A percentile compares a stretch with the other conserved stretches of the same genome.
These are phyloP conservation scores for Copromyces sp. DNA, from an alignment of 495 filamentous ascomycete genomes.

Conservation along the genomic window DNA sequence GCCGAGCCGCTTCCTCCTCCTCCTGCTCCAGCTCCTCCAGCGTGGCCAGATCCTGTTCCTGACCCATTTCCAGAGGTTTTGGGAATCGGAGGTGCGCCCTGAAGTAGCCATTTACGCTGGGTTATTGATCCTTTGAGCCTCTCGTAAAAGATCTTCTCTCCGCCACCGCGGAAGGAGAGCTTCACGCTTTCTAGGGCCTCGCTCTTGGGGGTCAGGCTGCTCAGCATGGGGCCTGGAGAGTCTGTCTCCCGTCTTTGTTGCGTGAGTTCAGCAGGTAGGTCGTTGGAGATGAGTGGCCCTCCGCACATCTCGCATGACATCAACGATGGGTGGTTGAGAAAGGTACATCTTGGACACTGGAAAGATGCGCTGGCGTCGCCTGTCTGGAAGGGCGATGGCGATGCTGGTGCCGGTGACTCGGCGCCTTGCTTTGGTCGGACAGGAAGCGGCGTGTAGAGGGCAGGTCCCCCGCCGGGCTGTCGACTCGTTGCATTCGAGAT, in stretches of 20 bases:
- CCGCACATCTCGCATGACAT: slow-evolving; percentile 86
- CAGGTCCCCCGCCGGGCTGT: slow-evolving; percentile 19
- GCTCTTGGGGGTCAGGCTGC: slow-evolving; percentile 26
- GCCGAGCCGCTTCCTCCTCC: background rate
- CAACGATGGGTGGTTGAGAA: slow-evolving; percentile 84
- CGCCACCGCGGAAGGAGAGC: slow-evolving; percentile 80
- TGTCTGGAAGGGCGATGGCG: background rate
- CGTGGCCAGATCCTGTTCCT: slow-evolving; percentile 41
- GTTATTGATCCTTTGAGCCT: slow-evolving; percentile 76
- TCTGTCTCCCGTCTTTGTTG: slow-evolving; percentile 44
- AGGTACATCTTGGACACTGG: slow-evolving; percentile 85
- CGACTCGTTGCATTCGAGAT: slow-evolving; percentile 56
- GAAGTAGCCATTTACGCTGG: slow-evolving; percentile 93
- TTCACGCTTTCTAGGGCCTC: slow-evolving; percentile 71
- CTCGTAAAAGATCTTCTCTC: slow-evolving; percentile 84
- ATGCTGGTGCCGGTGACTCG: slow-evolving; percentile 1
- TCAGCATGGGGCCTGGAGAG: slow-evolving; percentile 68
- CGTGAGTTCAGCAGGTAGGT: slow-evolving; percentile 33
- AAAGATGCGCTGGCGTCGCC: slow-evolving; percentile 35
- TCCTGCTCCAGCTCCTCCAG: slow-evolving; percentile 3
- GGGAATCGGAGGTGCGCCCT: slow-evolving; percentile 85
- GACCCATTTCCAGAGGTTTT: slow-evolving; percentile 40
- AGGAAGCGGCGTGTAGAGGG: slow-evolving; percentile 21
- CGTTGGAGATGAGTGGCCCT: slow-evolving; percentile 54
- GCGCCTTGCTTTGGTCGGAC: slow-evolving; percentile 14